Conservation (phyloP, 2,329 filamentous ascomycete species). For the Fusarium napiforme region DNA sequence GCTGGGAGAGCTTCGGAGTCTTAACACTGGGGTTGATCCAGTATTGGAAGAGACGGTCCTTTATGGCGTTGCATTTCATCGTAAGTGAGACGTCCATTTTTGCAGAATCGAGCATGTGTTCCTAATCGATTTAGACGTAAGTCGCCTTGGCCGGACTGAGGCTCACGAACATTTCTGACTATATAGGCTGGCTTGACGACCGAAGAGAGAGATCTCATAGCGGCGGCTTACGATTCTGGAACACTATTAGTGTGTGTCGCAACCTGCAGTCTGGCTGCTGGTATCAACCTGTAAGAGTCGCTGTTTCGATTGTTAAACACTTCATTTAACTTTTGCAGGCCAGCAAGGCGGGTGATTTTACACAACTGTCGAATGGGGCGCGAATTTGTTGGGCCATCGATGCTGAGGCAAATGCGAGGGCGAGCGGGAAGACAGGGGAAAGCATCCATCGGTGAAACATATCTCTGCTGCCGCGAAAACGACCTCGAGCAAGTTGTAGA, state of each 20-base stretch:
- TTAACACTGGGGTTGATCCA: slow-evolving; percentile 73
- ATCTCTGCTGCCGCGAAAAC: slow-evolving; percentile 75
- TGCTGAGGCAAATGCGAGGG: slow-evolving; percentile 85
- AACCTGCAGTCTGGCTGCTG: slow-evolving; percentile 83
- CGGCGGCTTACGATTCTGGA: slow-evolving; percentile 75
- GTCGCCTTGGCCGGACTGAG: slow-evolving; percentile 19
- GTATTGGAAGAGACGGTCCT: slow-evolving; percentile 72
- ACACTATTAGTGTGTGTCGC: slow-evolving; percentile 77
- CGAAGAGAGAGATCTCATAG: slow-evolving; percentile 79
- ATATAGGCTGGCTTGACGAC: slow-evolving; percentile 73
- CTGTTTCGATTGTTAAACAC: neutral
- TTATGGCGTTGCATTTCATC: slow-evolving; percentile 79
- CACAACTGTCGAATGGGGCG: slow-evolving; percentile 81
- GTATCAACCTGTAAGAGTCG: slow-evolving; percentile 72
- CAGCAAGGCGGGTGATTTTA: slow-evolving; percentile 77
- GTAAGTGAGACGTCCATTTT: slow-evolving; percentile 49
- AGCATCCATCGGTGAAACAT: slow-evolving; percentile 80
- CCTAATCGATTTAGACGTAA: slow-evolving; percentile 51
- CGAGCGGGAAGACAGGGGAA: slow-evolving; percentile 83
- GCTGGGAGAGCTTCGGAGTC: slow-evolving; percentile 72
- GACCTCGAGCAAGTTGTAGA: slow-evolving; percentile 77
- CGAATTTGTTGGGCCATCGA: slow-evolving; percentile 79
- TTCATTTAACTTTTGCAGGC: slow-evolving; percentile 47
- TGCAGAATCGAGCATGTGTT: neutral
- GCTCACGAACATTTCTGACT: slow-evolving; percentile 35